phyloP scores from a whole-genome alignment of 495 filamentous ascomycete species.

The Mytilinidion resinicola region DNA sequence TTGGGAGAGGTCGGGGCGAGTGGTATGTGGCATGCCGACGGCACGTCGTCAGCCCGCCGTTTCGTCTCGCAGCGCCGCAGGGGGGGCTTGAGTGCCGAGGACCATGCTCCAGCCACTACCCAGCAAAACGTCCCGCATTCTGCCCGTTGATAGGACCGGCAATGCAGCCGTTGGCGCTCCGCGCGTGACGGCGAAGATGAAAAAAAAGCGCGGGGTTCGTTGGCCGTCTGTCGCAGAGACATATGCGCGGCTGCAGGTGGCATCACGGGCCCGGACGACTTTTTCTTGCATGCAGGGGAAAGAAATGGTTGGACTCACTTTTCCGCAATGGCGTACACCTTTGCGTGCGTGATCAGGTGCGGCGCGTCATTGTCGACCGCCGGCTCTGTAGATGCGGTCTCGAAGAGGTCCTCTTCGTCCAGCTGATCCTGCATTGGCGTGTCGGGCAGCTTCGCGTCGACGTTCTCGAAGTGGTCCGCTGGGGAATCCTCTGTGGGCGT shows the following conservation, averaged over 20 bases:
- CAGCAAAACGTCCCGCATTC: not conserved
- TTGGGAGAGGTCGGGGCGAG: not conserved
- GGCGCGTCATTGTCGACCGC: conserved; percentile 16
- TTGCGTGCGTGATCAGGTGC: conserved; percentile 33
- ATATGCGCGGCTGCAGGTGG: too few species aligned
- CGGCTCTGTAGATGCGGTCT: conserved; percentile 6
- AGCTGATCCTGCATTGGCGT: conserved; percentile 26
- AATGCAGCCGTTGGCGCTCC: too few species aligned
- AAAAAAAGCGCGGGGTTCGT: not conserved
- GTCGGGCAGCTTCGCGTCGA: conserved; percentile 20
- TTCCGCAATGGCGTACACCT: conserved; percentile 40
- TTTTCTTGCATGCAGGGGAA: not conserved
- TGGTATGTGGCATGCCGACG: not conserved
- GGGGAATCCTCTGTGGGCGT: conserved; percentile 14
- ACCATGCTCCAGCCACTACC: not conserved
- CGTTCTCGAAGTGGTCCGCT: conserved; percentile 11
- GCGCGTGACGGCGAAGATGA: too few species aligned
- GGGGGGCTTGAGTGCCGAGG: not conserved
- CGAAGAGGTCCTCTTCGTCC: conserved; percentile 22
- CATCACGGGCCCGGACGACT: not conserved
- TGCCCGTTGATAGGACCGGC: too few species aligned
- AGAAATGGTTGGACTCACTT: conserved; percentile 27
- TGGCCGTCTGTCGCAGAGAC: too few species aligned
- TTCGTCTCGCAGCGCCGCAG: not conserved
- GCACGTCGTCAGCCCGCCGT: not conserved